Base-by-base conservation (phyloP, 176 grass and related monocot genomes). In the Melocanna baccifera region DNA sequence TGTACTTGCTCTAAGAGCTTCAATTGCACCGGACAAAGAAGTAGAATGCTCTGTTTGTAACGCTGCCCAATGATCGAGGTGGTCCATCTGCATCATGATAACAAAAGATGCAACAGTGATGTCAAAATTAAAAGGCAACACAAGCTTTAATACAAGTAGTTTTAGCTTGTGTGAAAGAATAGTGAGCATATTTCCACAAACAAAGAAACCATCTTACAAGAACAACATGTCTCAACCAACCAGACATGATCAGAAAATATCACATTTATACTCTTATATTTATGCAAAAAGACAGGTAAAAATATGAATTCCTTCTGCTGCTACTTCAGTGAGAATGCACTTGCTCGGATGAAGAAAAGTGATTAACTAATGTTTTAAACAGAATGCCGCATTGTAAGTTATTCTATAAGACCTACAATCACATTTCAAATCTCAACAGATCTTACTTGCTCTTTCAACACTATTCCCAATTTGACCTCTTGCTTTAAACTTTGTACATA, bases 1-100 rank as follows among this genome's bases (percentile, higher is more conserved):
- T 58, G 94, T 97, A 73, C 88, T 93, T 88, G 91, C 91, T 90
- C 81, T 90, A 81, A 97, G 89, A 94, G 94, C 89, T 91, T 97
- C 94, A 91, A 89, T 84, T 52, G 94, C 85, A 40, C 89, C 86
- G 25, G 89, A 91, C 77, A 97, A 83, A 65, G 89, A 88, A 80
- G 77, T 81, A 80, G 73, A 91, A 82, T 97, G 85, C 53, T 94
- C 89, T 87, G 81, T 91, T 76, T 96, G 39, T 61, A 91, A 55
- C 9, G 37, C 82, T 78, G 68, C 87, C 94, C 94, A 96, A 36
- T 87, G 79, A 84, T 93, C 75, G 3, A 96, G 89, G 87, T 91
- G 90, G 58, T 81, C 89, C 83, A 93, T 90, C 94, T 96, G 80
- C 79, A 84, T 77, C 69, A 86, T 84, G 69, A 81, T 67, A 88